Conservation (phyloP, 1,139 yeast species). For the Lodderomyces theae region DNA sequence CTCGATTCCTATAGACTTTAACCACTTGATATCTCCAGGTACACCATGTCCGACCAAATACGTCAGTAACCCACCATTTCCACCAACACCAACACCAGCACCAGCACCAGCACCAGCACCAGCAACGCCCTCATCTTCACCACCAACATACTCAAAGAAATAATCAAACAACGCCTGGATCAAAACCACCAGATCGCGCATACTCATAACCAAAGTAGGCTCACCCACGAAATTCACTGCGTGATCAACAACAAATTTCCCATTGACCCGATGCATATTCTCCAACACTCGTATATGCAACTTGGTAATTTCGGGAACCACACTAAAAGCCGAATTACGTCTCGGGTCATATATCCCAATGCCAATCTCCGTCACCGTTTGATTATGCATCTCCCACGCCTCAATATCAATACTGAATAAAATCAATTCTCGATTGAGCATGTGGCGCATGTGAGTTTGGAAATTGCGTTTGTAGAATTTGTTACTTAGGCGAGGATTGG, state of each 20-base stretch:
- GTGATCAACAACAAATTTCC: conserved; percentile 62
- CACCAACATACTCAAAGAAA: conserved; percentile 26
- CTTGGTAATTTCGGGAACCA: conserved; percentile 42
- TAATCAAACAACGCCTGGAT: conserved; percentile 42
- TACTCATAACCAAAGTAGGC: conserved; percentile 42
- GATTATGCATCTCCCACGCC: conserved; percentile 53
- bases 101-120: neutral
- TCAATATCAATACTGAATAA: conserved; percentile 64
- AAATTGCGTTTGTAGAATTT: conserved; percentile 3
- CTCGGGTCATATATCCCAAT: conserved; percentile 62
- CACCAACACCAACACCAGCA: neutral
- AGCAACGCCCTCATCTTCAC: neutral
- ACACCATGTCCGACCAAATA: conserved; percentile 69
- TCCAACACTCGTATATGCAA: conserved; percentile 61
- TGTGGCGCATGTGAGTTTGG: conserved; percentile 2
- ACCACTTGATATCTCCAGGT: conserved; percentile 59
- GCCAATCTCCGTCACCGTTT: conserved; percentile 64
- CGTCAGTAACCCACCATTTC: conserved; percentile 15
- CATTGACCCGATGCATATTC: conserved; percentile 45
- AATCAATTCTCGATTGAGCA: conserved; percentile 22
- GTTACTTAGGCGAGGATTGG: conserved; percentile 10
- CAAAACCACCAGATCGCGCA: conserved; percentile 34
- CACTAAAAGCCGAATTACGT: neutral
- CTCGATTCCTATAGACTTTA: conserved; percentile 44
- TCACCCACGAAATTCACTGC: conserved; percentile 57